phyloP scores from a whole-genome alignment of 371 early-diverging fungal species.

The Apophysomyces elegans region DNA sequence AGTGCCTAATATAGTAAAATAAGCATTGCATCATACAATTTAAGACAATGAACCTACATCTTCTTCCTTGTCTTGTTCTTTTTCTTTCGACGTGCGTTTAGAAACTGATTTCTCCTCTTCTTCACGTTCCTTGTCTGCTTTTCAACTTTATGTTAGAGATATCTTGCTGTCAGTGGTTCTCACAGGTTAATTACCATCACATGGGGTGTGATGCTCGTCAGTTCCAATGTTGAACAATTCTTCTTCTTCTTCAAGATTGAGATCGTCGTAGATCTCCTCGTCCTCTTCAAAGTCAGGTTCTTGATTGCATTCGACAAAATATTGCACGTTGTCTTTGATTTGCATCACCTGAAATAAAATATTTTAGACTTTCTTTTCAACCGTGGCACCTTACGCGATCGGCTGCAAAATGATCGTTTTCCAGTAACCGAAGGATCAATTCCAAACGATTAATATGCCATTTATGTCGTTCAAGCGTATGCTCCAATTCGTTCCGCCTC shows the following conservation, averaged over 20 bases:
- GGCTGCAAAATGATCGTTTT: slow-evolving; percentile 87
- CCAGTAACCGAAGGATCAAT: slow-evolving; percentile 86
- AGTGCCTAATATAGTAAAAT: background rate
- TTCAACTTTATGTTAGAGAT: slow-evolving; percentile 2
- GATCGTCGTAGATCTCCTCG: slow-evolving; percentile 90
- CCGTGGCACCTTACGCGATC: slow-evolving; percentile 64
- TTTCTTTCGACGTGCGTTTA: slow-evolving; percentile 39
- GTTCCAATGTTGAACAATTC: slow-evolving; percentile 70
- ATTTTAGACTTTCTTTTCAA: background rate
- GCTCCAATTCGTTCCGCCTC: slow-evolving; percentile 68
- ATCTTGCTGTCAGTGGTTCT: background rate
- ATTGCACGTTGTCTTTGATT: slow-evolving; percentile 86
- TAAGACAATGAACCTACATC: slow-evolving; percentile 11
- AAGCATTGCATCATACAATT: background rate
- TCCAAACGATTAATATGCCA: slow-evolving; percentile 90
- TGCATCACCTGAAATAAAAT: slow-evolving; percentile 58
- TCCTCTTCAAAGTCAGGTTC: slow-evolving; percentile 92
- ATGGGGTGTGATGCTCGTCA: slow-evolving; percentile 50
- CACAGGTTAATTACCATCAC: slow-evolving; percentile 30
- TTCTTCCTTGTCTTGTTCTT: slow-evolving; percentile 40
- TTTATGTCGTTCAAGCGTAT: slow-evolving; percentile 84
- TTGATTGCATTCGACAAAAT: slow-evolving; percentile 89
- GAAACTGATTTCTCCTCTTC: slow-evolving; percentile 31
- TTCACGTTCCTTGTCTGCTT: slow-evolving; percentile 34
- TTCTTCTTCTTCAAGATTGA: slow-evolving; percentile 90